Percentiles rank a stretch among this genome's conserved stretches.
phyloP scores from a whole-genome alignment of 768 basidiomycete species.

The Podaxis pistillaris region DNA sequence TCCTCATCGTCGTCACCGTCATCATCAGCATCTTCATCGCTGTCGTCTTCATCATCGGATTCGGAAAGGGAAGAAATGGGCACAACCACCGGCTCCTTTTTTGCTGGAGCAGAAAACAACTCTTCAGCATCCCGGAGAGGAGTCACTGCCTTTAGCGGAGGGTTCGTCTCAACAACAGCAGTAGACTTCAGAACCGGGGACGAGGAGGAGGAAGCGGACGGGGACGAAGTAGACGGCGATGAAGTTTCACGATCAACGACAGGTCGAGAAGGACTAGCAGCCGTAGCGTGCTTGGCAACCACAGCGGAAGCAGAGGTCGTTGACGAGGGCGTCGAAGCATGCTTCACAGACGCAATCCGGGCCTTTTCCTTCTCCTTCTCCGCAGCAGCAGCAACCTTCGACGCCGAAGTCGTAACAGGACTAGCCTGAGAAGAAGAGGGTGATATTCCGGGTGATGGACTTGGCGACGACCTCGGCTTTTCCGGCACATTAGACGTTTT shows the following conservation, averaged over 20 bases:
- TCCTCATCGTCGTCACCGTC: neutral
- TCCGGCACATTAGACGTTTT: neutral
- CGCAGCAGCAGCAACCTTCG: slow-evolving; percentile 11
- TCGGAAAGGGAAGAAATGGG: slow-evolving; percentile 12
- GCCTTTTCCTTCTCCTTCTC: slow-evolving; percentile 14
- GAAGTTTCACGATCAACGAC: neutral
- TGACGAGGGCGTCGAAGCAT: neutral
- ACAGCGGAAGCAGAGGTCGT: slow-evolving; percentile 10
- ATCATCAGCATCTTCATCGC: neutral
- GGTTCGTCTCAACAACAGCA: neutral
- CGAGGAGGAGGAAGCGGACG: neutral
- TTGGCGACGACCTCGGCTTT: neutral
- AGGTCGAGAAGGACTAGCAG: slow-evolving; percentile 13
- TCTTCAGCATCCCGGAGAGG: slow-evolving; percentile 3
- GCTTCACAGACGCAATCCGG: slow-evolving; percentile 9
- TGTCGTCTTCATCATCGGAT: slow-evolving; percentile 5
- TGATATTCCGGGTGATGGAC: neutral
- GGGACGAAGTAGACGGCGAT: neutral
- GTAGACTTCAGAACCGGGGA: neutral
- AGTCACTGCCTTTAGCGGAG: neutral
- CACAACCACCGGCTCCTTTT: slow-evolving; percentile 4
- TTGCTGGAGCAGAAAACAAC: slow-evolving; percentile 7
- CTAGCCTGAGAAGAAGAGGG: slow-evolving; percentile 4
- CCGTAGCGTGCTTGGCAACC: neutral
- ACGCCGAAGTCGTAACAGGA: slow-evolving; percentile 11